Conservation (phyloP, 495 filamentous ascomycete genomes). For the Neurospora tetraspora region DNA sequence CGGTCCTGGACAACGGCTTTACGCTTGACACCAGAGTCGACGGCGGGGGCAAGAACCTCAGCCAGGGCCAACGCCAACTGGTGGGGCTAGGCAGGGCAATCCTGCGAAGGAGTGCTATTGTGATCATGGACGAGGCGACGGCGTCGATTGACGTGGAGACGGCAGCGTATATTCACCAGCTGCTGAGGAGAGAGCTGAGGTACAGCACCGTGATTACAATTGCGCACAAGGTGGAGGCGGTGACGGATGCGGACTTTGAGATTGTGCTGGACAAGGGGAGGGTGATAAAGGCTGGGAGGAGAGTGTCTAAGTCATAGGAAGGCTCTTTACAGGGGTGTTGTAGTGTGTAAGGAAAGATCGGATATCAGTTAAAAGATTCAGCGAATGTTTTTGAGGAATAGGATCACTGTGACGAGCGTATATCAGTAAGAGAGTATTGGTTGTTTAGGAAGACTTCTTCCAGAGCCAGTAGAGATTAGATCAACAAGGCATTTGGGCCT, state of each 20-base stretch:
- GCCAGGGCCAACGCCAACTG: slow-evolving; percentile 52
- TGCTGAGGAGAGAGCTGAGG: slow-evolving; percentile 63
- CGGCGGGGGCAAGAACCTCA: slow-evolving; percentile 49
- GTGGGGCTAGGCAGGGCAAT: slow-evolving; percentile 50
- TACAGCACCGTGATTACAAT: slow-evolving; percentile 80
- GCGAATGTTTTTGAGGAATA: neutral
- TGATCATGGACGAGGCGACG: slow-evolving; percentile 74
- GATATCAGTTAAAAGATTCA: neutral
- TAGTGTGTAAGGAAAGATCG: neutral
- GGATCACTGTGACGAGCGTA: neutral
- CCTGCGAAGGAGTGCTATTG: slow-evolving; percentile 46
- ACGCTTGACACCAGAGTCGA: slow-evolving; percentile 38
- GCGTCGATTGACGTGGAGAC: slow-evolving; percentile 74
- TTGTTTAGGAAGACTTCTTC: neutral
- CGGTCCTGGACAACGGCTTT: slow-evolving; percentile 31
- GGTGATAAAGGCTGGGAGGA: slow-evolving; percentile 26
- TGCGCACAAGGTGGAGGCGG: slow-evolving; percentile 73
- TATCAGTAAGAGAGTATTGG: neutral
- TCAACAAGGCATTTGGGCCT: neutral
- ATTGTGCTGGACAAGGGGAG: slow-evolving; percentile 59
- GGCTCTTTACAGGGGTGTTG: too few relatives aligned
- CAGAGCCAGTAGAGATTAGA: neutral
- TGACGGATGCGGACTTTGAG: slow-evolving; percentile 65
- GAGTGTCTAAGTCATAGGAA: neutral
- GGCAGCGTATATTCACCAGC: slow-evolving; percentile 63